Evolutionary conservation across 768 basidiomycete species (phyloP).

Genomic region (Fomitopsis serialis): DNA sequence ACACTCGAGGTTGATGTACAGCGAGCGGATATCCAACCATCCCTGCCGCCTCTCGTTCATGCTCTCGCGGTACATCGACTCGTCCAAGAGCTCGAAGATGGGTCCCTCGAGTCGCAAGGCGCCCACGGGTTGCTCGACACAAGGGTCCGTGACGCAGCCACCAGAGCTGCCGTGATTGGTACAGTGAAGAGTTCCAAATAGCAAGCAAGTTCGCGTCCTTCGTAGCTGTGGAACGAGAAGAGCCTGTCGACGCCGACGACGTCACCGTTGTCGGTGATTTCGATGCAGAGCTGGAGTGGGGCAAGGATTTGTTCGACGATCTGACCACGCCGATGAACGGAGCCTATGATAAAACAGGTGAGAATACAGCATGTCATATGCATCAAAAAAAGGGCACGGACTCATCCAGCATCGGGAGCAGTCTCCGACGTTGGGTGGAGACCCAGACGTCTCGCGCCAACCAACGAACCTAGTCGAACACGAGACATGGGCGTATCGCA

Average conservation of each 20-base stretch:
- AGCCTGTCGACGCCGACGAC: slow-evolving; percentile 5
- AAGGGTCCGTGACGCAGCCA: slow-evolving; percentile 31
- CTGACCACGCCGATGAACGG: no score
- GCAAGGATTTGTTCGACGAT: no score
- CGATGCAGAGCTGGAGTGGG: no score
- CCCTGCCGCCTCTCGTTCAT: slow-evolving; percentile 40
- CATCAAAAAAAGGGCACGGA: no score
- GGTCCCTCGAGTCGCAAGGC: background rate
- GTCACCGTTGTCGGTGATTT: background rate
- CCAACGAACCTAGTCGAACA: no score
- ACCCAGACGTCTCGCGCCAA: no score
- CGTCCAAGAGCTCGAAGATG: slow-evolving; percentile 47
- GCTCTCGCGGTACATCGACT: slow-evolving; percentile 48
- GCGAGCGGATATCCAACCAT: background rate
- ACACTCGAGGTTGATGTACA: slow-evolving; percentile 14
- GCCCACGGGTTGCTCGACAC: background rate
- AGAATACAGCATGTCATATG: no score
- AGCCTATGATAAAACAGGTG: no score
- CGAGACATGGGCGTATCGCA: no score
- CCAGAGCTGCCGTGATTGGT: slow-evolving; percentile 24
- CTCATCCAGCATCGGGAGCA: no score
- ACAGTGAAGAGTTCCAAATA: slow-evolving; percentile 49
- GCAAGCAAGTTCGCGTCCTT: slow-evolving; percentile 51
- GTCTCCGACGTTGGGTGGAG: no score
- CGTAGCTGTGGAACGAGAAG: slow-evolving; percentile 46